Evolutionary conservation across 768 basidiomycete species (phyloP), one percentile per base, ranked within the genome.

Genomic region (Serendipita sp.): DNA sequence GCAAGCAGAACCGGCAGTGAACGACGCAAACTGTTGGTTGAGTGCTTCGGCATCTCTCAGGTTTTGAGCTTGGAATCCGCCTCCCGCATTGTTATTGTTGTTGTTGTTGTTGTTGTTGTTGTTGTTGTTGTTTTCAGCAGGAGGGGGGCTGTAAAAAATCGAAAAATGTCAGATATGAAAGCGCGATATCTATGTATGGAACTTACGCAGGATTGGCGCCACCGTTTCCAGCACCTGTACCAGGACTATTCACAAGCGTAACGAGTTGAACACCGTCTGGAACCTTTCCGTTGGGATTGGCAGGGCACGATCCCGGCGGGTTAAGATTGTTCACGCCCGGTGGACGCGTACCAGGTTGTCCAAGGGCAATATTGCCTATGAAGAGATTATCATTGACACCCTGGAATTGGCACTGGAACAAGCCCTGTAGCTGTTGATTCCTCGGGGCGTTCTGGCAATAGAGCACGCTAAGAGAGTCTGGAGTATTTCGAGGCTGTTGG

Each of bases 401-500:
- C 24, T 65, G 45, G 72, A 78, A 83, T 71, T 84, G 83, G 70
- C 81, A 83, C 69, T 83, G 82, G 74, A 79, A 83, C 35, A 81
- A 74, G 5, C 82, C 81, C 58, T 78, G 74, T 11, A 85, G 76
- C 70, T 83, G 80, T 0, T 73, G 30, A 67, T 84, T 83, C 65
- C 71, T 71, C 15, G 81, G 81, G 0, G 81, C 77, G n/a, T 73
- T 68, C 67, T 83, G 78, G 71, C 83, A 84, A 73, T 83, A 83
- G 0, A 72, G 79, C 1, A 81, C 75, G 41, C 76, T 76, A 64
- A 80, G 75, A 56, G 73, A 68, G 18, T 75, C 74, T 11, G 79
- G 78, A 32, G 80, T 75, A 70, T 84, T 83, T 48, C 82, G 78
- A 0, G 83, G 79, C 72, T 83, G 83, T 71, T 84, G 82, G 3